Percentiles rank a stretch among this genome's conserved stretches.
Conservation (phyloP, 768 basidiomycete species). For the Daedaleopsis nitida region DNA sequence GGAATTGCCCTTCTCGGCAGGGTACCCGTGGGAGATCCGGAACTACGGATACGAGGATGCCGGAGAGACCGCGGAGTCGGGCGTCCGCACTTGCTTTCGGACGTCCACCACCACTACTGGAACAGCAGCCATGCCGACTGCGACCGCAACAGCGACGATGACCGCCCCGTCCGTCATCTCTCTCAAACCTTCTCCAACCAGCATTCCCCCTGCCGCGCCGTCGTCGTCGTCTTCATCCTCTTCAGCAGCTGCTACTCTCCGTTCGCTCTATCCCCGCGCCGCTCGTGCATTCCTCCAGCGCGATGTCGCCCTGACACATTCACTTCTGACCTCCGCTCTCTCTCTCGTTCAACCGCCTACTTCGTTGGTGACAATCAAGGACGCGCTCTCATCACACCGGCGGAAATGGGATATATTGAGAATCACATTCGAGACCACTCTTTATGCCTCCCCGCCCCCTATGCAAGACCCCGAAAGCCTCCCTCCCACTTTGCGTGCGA, state of each 20-base stretch:
- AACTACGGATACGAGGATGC: background rate
- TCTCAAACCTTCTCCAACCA: constrained; percentile 11
- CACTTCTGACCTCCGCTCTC: constrained; percentile 71
- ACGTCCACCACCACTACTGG: too few relatives aligned
- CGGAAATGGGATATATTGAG: constrained; percentile 88
- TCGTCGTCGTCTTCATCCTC: constrained; percentile 12
- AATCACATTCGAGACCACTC: constrained; percentile 77
- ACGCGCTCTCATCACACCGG: constrained; percentile 48
- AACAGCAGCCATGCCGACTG: constrained; percentile 22
- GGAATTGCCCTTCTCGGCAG: background rate
- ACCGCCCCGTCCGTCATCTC: constrained; percentile 8
- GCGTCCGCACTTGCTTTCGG: background rate
- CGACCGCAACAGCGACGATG: constrained; percentile 16
- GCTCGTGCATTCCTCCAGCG: constrained; percentile 78
- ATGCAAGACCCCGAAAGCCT: constrained; percentile 44
- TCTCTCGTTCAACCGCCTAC: constrained; percentile 44
- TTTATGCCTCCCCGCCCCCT: constrained; percentile 59
- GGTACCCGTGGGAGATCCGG: background rate
- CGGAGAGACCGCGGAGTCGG: too few relatives aligned
- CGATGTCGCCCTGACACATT: constrained; percentile 65
- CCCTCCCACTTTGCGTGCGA: constrained; percentile 53
- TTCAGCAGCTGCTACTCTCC: constrained; percentile 52
- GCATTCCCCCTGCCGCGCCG: background rate
- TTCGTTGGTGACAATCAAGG: constrained; percentile 29
- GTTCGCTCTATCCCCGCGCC: constrained; percentile 75